Evolutionary conservation across 495 filamentous ascomycete genomes (phyloP).

Genomic region (Penicillium nucicola): DNA sequence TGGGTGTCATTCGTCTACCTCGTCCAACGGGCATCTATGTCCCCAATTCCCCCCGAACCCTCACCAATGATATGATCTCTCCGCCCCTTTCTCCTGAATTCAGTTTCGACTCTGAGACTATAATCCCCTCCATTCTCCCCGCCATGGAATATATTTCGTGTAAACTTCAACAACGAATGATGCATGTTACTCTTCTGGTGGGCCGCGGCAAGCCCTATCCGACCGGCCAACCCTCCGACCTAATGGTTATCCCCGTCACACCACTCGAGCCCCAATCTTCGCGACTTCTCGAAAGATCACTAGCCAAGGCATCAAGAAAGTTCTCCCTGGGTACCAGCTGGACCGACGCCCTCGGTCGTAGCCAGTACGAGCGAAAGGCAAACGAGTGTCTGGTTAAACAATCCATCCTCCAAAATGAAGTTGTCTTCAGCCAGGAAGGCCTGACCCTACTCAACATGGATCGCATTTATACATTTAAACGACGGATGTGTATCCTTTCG

Average conservation of each 20-base stretch:
- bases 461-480: constrained; percentile 71
- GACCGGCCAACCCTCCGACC: constrained; percentile 38
- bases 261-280: constrained; percentile 35
- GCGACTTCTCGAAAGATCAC: constrained; percentile 36
- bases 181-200: constrained; percentile 48
- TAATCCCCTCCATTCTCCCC: constrained; percentile 41
- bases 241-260: constrained; percentile 46
- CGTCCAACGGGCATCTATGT: constrained; percentile 42
- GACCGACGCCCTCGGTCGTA: constrained; percentile 37
- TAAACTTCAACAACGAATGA: constrained; percentile 43
- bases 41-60: constrained; percentile 33
- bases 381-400: constrained; percentile 57
- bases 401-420: constrained; percentile 65
- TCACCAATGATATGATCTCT: constrained; percentile 45
- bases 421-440: constrained; percentile 67
- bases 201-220: constrained; percentile 46
- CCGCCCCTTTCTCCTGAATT: constrained; percentile 43
- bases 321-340: constrained; percentile 46
- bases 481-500: constrained; percentile 56
- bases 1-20: constrained; percentile 44
- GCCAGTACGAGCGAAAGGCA: constrained; percentile 34
- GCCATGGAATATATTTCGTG: constrained; percentile 48
- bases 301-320: constrained; percentile 41
- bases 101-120: constrained; percentile 40
- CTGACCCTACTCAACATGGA: constrained; percentile 67